Evolutionary conservation across 805 yeast genomes (phyloP), one percentile per base, ranked within the genome.

Genomic region (Zygoascus ofunaensis): DNA sequence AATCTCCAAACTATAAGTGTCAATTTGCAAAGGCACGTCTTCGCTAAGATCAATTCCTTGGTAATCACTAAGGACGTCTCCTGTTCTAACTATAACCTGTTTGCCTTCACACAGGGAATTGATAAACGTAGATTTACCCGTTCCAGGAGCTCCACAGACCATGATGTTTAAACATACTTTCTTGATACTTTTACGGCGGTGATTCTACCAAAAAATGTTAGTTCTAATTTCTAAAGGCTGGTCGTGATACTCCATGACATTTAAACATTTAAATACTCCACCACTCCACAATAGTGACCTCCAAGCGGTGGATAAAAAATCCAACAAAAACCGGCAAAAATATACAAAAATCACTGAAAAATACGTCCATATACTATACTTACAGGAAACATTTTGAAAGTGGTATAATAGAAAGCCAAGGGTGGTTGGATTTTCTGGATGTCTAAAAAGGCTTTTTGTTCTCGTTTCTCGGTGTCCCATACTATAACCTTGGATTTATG

Each of bases 41-140:
- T 4, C 20, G 12, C 18, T 18, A 23, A 23, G 18, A n/a, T 23
- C 41, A 18, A 18, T 5, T 5, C 21, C 24, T 8, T 20, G 23
- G 8, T 5, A 18, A 14, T 34, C 43, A n/a, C 3, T 19, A 14
- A 36, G 20, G 19, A 22, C 43, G 12, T 34, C 32, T 10, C 34
- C 43, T 34, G 49, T 53, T 3, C 52, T 46, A 14, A 47, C 39
- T 52, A 42, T 61, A n/a, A 67, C 54, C 8, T 75, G 76, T 33
- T 64, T 63, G 47, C 72, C 68, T 45, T 72, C 71, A 59, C 83
- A 74, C 47, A 84, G 66, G 43, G 82, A 73, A 62, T 81, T 81
- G 58, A 84, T 65, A 57, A 85, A 83, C 1, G 89, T 74, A 23
- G 82, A 73, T 55, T 83, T 79, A 2, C 94, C 94, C 4, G 80